Evolutionary conservation across 2,329 filamentous ascomycete genomes (phyloP), one percentile per base, ranked within the genome.

Genomic region (Fusarium burgessii): DNA sequence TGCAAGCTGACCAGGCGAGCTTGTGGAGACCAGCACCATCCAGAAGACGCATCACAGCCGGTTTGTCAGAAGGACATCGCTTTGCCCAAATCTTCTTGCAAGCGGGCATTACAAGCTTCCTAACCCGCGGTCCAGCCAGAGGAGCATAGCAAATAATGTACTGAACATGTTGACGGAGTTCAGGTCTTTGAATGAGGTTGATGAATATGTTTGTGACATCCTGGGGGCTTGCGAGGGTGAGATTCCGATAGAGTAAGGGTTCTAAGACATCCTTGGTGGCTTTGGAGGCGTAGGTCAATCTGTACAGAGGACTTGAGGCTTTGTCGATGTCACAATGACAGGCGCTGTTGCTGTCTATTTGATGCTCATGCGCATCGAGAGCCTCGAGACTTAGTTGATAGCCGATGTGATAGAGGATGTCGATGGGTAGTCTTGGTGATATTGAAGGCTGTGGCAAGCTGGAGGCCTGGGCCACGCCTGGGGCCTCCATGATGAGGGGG

Each of bases 161-260:
- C 13, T 68, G 57, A 17, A 71, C 41, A 45, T 71, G 54, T 9
- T 56, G 54, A 6, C 70, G 66, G 36, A 73, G 35, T 5, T 58
- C 55, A 8, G 72, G 70, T 32, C 61, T 70, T 12, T 66, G 47
- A 5, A 61, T 56, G 6, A 74, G 35, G 4, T 52, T 68, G 41
- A 71, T 58, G 27, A 73, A 74, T 27, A 50, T 59, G 35, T 60
- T 45, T 9, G 57, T 58, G 18, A 74, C 42, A 4, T 73, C 51
- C 14, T 43, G 41, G 5, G 62, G 51, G 3, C 25, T 56, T 9
- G 33, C 32, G 13, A 74, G 54, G n/a, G 35, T 41, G 10, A 74
- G 23, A 46, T 69, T 43, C 6, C 72, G 70, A 18, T 69, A 74
- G 9, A 74, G 62, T 8, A 74, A 33, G 20, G 72, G 66, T 25